Evolutionary conservation across 1,284 basidiomycete species (phyloP), one percentile per base, ranked within the genome.

Genomic region (Trametes hirsuta): DNA sequence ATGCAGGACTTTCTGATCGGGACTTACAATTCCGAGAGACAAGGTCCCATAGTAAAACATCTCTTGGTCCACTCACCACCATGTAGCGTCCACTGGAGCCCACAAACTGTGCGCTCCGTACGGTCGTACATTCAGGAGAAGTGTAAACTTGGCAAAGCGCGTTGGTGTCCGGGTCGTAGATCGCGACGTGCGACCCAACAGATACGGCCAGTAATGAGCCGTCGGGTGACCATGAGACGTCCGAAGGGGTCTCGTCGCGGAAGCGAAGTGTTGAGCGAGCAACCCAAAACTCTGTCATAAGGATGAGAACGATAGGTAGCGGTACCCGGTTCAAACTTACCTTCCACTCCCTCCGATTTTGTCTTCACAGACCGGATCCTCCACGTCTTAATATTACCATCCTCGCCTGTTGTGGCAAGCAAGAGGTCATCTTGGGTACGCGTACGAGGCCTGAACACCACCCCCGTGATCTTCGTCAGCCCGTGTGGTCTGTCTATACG

Each of bases 401-500:
- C 92, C 58, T 79, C 76, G 15, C 91, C 91, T 2, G 84, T 82
- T 2, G 91, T 92, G 22, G 85, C 79, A 58, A 90, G 72, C 66
- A 81, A 72, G 14, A 76, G 59, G 12, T 73, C 63, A 30, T 75
- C 72, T n/a, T 66, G 62, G 18, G 70, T 70, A 3, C 67, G 66
- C 10, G 64, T 60, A 40, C 60, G 65, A 9, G 86, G 84, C 62
- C 81, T 83, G 74, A 98, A 98, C 6, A 82, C 78, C 52, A 96
- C 70, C 1, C 87, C 82, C 6, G 87, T 87, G 30, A 98, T 79
- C 53, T 80, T 79, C 45, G 79, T 75, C 36, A 80, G 73, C 34
- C 90, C 91, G 75, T 99, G 97, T 8, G 97, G 96, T 35, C 87
- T 82, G 72, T 97, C 94, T 64, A 98, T 87, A 58, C 95, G 88